Percentiles rank a stretch among this genome's conserved stretches.
Conservation (phyloP, 176 grass and related monocot genomes). For the Oryza nivara region DNA sequence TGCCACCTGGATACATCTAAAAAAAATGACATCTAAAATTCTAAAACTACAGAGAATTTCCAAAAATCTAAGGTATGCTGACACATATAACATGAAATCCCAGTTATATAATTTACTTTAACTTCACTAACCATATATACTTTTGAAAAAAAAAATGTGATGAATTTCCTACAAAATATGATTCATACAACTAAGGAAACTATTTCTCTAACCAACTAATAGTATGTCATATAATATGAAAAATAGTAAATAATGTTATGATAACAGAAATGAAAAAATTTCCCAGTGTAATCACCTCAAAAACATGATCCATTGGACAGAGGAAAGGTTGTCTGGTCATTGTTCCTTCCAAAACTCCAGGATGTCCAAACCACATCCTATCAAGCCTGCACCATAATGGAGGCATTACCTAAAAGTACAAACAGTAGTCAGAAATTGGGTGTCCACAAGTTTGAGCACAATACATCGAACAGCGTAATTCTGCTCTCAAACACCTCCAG, state of each 20-base stretch:
- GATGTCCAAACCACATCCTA: constrained; percentile 97
- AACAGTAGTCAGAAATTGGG: constrained; percentile 45
- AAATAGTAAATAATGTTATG: background rate
- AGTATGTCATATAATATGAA: constrained; percentile 24
- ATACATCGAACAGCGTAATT: background rate
- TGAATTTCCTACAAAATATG: background rate
- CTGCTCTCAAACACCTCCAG: background rate
- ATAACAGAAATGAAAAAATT: background rate
- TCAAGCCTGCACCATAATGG: constrained; percentile 99
- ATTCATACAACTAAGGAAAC: constrained; percentile 6
- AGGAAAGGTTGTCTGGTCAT: constrained; percentile 95
- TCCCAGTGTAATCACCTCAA: constrained; percentile 68
- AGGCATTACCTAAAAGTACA: constrained; percentile 92
- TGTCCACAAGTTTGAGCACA: constrained; percentile 24
- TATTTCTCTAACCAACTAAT: background rate
- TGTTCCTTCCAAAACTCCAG: constrained; percentile 90
- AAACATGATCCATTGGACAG: constrained; percentile 98
- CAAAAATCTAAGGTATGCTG: constrained; percentile 2
- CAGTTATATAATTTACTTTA: background rate
- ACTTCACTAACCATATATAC: background rate
- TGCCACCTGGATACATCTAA: background rate
- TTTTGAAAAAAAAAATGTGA: background rate
- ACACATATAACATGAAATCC: constrained; percentile 7
- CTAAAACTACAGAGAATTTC: background rate
- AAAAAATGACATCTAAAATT: background rate